Evolutionary conservation across 805 yeast species (phyloP).

Genomic region (Yarrowia hollandica): DNA sequence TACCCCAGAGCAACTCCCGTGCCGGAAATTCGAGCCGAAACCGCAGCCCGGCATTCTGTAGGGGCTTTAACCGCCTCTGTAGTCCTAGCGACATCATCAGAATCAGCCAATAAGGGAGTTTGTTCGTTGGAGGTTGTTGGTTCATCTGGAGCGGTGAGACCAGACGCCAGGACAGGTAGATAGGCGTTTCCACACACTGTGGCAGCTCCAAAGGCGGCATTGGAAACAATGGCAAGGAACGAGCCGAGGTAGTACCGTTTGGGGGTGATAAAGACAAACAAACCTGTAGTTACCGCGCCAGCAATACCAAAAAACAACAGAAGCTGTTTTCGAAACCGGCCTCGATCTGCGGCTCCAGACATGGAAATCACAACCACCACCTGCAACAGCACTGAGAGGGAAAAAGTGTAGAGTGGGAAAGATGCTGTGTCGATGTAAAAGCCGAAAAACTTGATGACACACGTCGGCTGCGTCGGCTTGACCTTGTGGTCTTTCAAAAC

Average conservation of each 20-base stretch:
- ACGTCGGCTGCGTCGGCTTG: slow-evolving; percentile 37
- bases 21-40: slow-evolving; percentile 53
- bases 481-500: slow-evolving; percentile 32
- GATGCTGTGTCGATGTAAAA: slow-evolving; percentile 68
- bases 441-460: slow-evolving; percentile 52
- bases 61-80: background rate
- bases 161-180: slow-evolving; percentile 57
- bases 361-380: slow-evolving; percentile 68
- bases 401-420: slow-evolving; percentile 71
- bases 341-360: slow-evolving; percentile 71
- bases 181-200: slow-evolving; percentile 78
- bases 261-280: slow-evolving; percentile 45
- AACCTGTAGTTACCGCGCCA: slow-evolving; percentile 58
- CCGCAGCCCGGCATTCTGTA: slow-evolving; percentile 30
- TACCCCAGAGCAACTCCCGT: slow-evolving; percentile 72
- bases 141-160: slow-evolving; percentile 3
- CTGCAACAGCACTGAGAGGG: slow-evolving; percentile 70
- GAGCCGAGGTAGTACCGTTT: slow-evolving; percentile 54
- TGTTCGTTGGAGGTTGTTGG: background rate
- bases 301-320: slow-evolving; percentile 56
- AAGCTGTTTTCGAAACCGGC: slow-evolving; percentile 57
- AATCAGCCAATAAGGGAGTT: background rate
- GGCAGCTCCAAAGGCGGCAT: slow-evolving; percentile 72
- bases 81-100: background rate
- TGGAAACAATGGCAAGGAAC: slow-evolving; percentile 59